Conservation (phyloP, 345 rosid genomes). For the Eucalyptus sp. region DNA sequence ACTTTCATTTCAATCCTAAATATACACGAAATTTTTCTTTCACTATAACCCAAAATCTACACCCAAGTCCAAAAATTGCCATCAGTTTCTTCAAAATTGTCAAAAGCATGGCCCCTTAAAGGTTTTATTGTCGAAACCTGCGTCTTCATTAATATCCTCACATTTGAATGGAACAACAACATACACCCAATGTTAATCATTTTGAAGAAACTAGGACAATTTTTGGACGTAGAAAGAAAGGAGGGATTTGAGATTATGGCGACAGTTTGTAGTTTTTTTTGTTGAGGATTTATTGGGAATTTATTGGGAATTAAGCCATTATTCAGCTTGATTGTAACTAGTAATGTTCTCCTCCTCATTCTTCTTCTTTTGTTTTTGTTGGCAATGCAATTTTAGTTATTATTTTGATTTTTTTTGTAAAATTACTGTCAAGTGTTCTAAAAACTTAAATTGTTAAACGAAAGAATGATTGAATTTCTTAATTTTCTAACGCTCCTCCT, state of each 20-base stretch:
- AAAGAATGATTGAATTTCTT: neutral
- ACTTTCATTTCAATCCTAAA: too few relatives aligned
- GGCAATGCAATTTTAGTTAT: neutral
- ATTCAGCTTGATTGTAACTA: too few relatives aligned
- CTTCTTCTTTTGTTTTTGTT: neutral
- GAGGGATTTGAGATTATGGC: neutral
- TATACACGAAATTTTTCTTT: too few relatives aligned
- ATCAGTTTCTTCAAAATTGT: too few relatives aligned
- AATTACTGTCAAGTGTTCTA: neutral
- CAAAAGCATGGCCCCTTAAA: too few relatives aligned
- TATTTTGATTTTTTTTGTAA: neutral
- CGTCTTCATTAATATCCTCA: neutral
- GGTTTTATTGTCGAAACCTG: neutral
- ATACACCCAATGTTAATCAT: too few relatives aligned
- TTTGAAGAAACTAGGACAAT: neutral
- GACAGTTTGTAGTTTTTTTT: neutral
- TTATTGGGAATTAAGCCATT: neutral
- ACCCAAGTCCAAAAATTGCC: neutral
- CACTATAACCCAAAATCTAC: neutral
- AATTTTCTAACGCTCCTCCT: neutral
- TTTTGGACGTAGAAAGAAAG: neutral
- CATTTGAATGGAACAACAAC: neutral
- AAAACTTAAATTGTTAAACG: neutral
- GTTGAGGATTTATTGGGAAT: neutral
- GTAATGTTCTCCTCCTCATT: too few relatives aligned